Base-by-base conservation (phyloP, 208 protist genomes). In the Borovskyia barvae region DNA sequence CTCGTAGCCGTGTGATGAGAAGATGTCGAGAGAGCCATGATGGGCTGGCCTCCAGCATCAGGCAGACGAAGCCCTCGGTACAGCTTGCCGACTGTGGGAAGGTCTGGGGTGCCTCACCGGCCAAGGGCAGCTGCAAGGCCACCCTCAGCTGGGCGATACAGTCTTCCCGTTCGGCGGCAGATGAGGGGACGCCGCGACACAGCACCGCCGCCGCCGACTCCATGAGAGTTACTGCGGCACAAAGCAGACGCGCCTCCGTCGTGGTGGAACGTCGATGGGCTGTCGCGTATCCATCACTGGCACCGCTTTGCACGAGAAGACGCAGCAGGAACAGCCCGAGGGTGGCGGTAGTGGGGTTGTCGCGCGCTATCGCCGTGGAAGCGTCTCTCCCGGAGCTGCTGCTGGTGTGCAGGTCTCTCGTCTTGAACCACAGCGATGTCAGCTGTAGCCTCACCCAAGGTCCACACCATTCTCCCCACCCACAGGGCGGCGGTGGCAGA, bases 41-140 rank as follows among this genome's bases (percentile, higher is more conserved):
- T 6, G 50, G 37, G 51, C 61, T 54, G 11, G 26, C 30, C 28
- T 67, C 43, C 11, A 67, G 51, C 30, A 67, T 41, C 11, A 20
- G 22, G 26, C 39, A 32, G 19, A 45, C 53, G 14, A 60, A 60
- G 26, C 35, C 17, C 6, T 11, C 28, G 37, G 37, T 57, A 37
- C 4, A n/a, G 20, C 32, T 22, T 12, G 29, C 5, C 17, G 45
- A 15, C 40, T 24, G n/a, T 54, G 5, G 22, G n/a, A 36, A 2
- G 17, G 25, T 2, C 9, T 19, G 14, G 48, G 40, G 29, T 5
- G 48, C 2, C 6, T 4, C 17, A n/a, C 30, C 20, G 5, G 26
- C 17, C 12, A 17, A 9, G 4, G 48, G 14, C n/a, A 54, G 9
- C 28, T 37, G 14, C 2, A 54, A 22, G 2, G 48, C 26, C 0